These are phyloP conservation scores for Hypericum androsaemum DNA, from an alignment of 345 rosid genomes.

Conservation along the genomic window DNA sequence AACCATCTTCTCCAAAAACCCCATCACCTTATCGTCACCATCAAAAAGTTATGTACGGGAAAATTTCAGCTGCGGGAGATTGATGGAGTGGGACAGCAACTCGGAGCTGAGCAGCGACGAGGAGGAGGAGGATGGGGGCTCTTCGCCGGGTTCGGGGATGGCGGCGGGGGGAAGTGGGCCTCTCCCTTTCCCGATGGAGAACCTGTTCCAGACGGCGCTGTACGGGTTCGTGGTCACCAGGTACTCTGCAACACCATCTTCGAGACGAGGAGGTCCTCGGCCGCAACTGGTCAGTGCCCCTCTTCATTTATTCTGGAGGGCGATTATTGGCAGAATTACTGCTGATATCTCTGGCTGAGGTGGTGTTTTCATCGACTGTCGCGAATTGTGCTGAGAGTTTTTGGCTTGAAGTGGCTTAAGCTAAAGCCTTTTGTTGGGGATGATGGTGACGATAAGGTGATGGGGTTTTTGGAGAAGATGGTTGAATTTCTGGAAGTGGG, in stretches of 20 bases:
- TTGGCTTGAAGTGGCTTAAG: too few species aligned
- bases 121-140: conserved; percentile 38
- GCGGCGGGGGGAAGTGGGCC: conserved; percentile 33
- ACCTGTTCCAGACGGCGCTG: conserved; percentile 57
- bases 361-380: too few species aligned
- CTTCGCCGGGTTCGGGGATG: conserved; percentile 20
- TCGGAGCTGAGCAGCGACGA: conserved; percentile 77
- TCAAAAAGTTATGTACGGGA: too few species aligned
- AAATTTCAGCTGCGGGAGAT: not conserved
- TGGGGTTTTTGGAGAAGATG: too few species aligned
- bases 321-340: too few species aligned
- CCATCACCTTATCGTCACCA: too few species aligned
- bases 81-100: conserved; percentile 94
- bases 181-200: conserved; percentile 43
- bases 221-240: conserved; percentile 78
- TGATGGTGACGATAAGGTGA: too few species aligned
- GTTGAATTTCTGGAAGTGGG: too few species aligned
- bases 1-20: too few species aligned
- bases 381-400: too few species aligned
- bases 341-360: too few species aligned
- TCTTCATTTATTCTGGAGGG: not conserved
- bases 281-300: conserved; percentile 62
- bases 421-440: too few species aligned
- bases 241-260: conserved; percentile 75
- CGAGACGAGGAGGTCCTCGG: conserved; percentile 40